These are phyloP conservation scores for Clonostachys solani DNA, from an alignment of 2,329 filamentous ascomycete genomes.

Conservation along the genomic window DNA sequence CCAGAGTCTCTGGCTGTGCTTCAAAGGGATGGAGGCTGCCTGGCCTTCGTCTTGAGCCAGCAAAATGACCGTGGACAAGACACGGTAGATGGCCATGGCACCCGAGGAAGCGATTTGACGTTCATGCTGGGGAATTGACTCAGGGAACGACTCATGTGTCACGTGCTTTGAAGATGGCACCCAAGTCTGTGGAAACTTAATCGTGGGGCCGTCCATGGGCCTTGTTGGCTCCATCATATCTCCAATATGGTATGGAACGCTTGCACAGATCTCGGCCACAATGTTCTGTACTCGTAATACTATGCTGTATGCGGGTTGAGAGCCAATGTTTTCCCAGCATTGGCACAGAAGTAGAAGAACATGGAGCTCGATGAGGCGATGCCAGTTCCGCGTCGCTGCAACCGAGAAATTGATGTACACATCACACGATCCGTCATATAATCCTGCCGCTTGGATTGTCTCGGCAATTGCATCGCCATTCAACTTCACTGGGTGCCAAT, in stretches of 20 bases:
- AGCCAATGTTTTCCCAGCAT: background rate
- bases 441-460: background rate
- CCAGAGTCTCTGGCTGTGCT: no score
- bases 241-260: constrained; percentile 2
- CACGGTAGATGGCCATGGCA: no score
- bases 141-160: no score
- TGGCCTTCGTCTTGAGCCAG: no score
- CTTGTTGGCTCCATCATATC: background rate
- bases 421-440: background rate
- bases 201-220: no score
- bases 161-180: no score
- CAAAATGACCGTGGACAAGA: no score
- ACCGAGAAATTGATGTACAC: background rate
- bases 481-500: background rate
- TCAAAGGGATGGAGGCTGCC: no score
- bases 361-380: background rate
- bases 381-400: background rate
- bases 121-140: no score
- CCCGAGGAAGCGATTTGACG: no score
- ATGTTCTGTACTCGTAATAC: constrained; percentile 1
- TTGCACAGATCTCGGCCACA: constrained; percentile 5
- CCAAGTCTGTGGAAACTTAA: no score
- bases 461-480: background rate
- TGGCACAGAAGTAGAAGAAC: background rate
- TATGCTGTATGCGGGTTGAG: no score